Percentiles rank a stretch among this genome's conserved stretches.
Conservation (phyloP, 345 rosid species). For the Cardamine chenopodiifolia region DNA sequence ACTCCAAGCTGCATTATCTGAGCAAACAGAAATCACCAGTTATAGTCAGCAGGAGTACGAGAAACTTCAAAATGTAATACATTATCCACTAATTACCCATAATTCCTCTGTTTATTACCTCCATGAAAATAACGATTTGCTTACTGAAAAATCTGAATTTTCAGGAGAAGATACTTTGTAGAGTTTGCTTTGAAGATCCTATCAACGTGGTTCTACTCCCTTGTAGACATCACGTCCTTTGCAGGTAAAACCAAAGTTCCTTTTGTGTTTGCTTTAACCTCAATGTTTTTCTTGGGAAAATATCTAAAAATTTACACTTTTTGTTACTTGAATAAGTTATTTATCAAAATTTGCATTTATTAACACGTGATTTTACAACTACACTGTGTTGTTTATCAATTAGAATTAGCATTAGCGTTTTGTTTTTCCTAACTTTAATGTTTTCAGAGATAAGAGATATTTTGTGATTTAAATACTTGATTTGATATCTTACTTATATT, state of each 20-base stretch:
- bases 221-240: slow-evolving; percentile 81
- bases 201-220: slow-evolving; percentile 77
- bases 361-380: neutral
- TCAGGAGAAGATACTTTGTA: slow-evolving; percentile 88
- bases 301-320: neutral
- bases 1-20: slow-evolving; percentile 68
- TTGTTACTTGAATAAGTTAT: neutral
- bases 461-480: neutral
- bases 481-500: neutral
- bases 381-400: neutral
- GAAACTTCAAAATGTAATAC: slow-evolving; percentile 72
- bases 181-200: slow-evolving; percentile 88
- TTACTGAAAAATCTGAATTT: slow-evolving; percentile 20
- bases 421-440: neutral
- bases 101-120: neutral
- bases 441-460: neutral
- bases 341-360: neutral
- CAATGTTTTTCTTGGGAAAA: neutral
- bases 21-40: slow-evolving; percentile 73
- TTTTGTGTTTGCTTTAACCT: neutral
- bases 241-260: slow-evolving; percentile 56
- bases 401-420: neutral
- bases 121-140: neutral
- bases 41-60: slow-evolving; percentile 82
- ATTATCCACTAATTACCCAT: neutral